These are phyloP conservation scores for Heimioporus sp. DNA, from an alignment of 768 basidiomycete species.

Conservation along the genomic window DNA sequence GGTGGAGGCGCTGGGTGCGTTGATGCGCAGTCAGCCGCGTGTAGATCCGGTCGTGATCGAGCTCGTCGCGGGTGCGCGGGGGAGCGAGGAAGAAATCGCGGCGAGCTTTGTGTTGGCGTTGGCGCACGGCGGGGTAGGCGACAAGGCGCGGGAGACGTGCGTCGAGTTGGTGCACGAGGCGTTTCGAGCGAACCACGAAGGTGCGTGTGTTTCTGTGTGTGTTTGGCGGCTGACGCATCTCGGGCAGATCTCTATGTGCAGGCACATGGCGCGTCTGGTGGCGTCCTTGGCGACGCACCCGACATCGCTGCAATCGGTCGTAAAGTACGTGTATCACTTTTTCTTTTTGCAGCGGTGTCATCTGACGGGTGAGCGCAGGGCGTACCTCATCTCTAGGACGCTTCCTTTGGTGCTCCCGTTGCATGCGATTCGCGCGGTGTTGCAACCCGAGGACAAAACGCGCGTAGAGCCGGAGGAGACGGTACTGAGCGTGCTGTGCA, in stretches of 20 bases:
- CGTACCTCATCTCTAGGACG: slow-evolving; percentile 65
- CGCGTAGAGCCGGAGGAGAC: slow-evolving; percentile 23
- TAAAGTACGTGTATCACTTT: slow-evolving; percentile 49
- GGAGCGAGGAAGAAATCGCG: slow-evolving; percentile 67
- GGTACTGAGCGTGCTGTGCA: slow-evolving; percentile 55
- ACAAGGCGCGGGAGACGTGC: slow-evolving; percentile 68
- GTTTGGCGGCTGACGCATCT: not conserved
- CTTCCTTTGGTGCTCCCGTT: slow-evolving; percentile 63
- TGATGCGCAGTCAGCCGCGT: slow-evolving; percentile 89
- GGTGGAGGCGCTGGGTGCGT: slow-evolving; percentile 77
- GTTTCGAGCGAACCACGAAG: slow-evolving; percentile 70
- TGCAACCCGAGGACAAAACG: slow-evolving; percentile 47
- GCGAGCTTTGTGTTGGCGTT: slow-evolving; percentile 76
- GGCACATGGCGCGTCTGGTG: slow-evolving; percentile 61
- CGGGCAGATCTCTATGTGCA: slow-evolving; percentile 64
- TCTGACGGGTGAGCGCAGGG: slow-evolving; percentile 33
- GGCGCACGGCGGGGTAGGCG: slow-evolving; percentile 72
- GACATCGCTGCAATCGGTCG: slow-evolving; percentile 60
- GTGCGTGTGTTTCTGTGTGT: slow-evolving; percentile 33
- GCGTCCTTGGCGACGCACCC: slow-evolving; percentile 60
- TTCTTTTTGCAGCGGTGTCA: not conserved
- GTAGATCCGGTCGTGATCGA: slow-evolving; percentile 96
- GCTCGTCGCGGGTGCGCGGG: slow-evolving; percentile 59
- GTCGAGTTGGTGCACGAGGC: slow-evolving; percentile 76
- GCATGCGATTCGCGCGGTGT: slow-evolving; percentile 55